phyloP scores from a whole-genome alignment of 2,329 filamentous ascomycete species.

The Penicillium verrucosum region DNA sequence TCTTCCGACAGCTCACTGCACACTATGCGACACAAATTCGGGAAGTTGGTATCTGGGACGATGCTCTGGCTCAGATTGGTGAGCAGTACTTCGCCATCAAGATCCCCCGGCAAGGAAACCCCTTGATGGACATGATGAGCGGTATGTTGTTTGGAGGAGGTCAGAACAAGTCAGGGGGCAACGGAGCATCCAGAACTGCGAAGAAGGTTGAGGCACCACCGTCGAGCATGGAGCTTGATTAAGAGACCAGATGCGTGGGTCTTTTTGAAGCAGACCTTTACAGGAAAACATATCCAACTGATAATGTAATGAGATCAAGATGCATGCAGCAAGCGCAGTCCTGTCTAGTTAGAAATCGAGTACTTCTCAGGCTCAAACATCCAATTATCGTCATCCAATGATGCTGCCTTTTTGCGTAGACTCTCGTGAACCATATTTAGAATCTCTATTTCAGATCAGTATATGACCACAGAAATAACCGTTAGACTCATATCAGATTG shows the following conservation, averaged over 20 bases:
- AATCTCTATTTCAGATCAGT: constrained; percentile 53
- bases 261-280: neutral
- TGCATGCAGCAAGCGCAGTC: constrained; percentile 9
- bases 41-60: constrained; percentile 75
- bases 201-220: constrained; percentile 50
- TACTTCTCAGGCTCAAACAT: constrained; percentile 75
- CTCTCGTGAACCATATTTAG: constrained; percentile 67
- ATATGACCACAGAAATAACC: neutral
- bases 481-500: neutral
- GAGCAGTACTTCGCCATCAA: constrained; percentile 97
- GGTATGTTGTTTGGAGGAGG: constrained; percentile 74
- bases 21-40: constrained; percentile 79
- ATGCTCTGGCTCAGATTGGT: constrained; percentile 78
- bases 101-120: constrained; percentile 84
- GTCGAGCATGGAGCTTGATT: constrained; percentile 46
- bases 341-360: constrained; percentile 25
- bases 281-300: constrained; percentile 13
- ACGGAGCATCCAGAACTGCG: constrained; percentile 39
- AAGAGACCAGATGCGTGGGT: constrained; percentile 9
- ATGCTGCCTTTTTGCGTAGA: constrained; percentile 67
- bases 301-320: constrained; percentile 18
- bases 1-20: constrained; percentile 75
- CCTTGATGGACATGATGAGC: constrained; percentile 97
- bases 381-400: constrained; percentile 80
- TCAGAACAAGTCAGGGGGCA: constrained; percentile 37